Evolutionary conservation across 2,329 filamentous ascomycete species (phyloP).

Genomic region (Ceratocystis eucalypticola): DNA sequence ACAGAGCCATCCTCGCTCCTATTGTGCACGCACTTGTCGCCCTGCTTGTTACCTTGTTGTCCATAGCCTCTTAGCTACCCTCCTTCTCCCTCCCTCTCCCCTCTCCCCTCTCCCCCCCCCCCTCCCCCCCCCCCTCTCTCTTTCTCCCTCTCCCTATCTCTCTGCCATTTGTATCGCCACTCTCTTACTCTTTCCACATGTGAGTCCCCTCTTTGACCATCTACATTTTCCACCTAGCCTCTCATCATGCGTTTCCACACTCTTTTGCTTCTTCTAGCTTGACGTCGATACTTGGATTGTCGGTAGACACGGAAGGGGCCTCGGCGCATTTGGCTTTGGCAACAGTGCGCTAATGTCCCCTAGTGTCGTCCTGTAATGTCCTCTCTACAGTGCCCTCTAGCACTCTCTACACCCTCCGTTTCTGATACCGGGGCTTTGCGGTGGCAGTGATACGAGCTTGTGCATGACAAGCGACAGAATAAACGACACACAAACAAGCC

Average conservation of each 20-base stretch:
- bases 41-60: too few relatives aligned
- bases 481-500: slow-evolving; percentile 1
- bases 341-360: background rate
- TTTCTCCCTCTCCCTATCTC: background rate
- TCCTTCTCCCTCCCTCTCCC: background rate
- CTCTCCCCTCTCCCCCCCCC: background rate
- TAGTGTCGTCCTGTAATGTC: background rate
- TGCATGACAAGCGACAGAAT: slow-evolving; percentile 1
- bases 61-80: too few relatives aligned
- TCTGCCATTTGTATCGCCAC: background rate
- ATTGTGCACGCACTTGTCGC: too few relatives aligned
- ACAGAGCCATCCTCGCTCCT: background rate
- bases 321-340: background rate
- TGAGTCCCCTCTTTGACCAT: background rate
- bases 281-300: background rate
- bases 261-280: background rate
- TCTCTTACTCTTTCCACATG: background rate
- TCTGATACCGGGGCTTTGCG: slow-evolving; percentile 2
- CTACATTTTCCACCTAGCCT: background rate
- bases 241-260: background rate
- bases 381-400: background rate
- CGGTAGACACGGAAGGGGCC: background rate
- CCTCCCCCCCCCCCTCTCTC: background rate
- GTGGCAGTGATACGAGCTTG: slow-evolving; percentile 6
- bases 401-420: background rate